phyloP scores from a whole-genome alignment of 1,284 basidiomycete genomes.

The Laetiporus sulphureus region DNA sequence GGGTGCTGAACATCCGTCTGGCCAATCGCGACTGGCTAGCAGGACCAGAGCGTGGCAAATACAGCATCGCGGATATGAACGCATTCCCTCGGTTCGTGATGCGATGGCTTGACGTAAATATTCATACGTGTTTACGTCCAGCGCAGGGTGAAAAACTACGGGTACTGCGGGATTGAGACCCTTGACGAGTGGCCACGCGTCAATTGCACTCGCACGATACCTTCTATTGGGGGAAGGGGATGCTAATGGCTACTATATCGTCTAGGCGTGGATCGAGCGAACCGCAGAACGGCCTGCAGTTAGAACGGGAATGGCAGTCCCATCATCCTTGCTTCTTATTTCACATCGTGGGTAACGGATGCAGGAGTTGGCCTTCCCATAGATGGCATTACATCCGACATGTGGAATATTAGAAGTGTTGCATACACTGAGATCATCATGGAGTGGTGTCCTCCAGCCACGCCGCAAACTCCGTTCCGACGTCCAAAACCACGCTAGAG shows the following conservation, averaged over 20 bases:
- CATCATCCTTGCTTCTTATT: too few species aligned
- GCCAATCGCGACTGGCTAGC: slow-evolving; percentile 58
- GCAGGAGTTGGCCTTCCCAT: too few species aligned
- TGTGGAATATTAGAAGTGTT: too few species aligned
- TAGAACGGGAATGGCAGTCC: slow-evolving; percentile 27
- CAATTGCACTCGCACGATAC: slow-evolving; percentile 12
- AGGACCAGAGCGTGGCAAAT: slow-evolving; percentile 57
- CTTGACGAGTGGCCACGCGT: slow-evolving; percentile 38
- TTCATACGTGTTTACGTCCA: not conserved
- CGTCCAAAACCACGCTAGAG: too few species aligned
- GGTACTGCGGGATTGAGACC: slow-evolving; percentile 43
- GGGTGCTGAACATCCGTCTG: slow-evolving; percentile 67
- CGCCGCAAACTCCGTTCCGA: too few species aligned
- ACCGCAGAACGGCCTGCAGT: slow-evolving; percentile 35
- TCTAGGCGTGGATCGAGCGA: slow-evolving; percentile 45
- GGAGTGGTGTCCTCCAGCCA: too few species aligned
- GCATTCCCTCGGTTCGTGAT: slow-evolving; percentile 39
- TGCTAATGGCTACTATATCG: not conserved
- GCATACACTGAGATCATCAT: too few species aligned
- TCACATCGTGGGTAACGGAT: too few species aligned
- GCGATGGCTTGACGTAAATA: not conserved
- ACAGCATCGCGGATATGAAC: slow-evolving; percentile 63
- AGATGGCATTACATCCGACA: too few species aligned
- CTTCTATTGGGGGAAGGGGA: too few species aligned
- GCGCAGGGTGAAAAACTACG: slow-evolving; percentile 31